Evolutionary conservation across 768 basidiomycete genomes (phyloP).

Genomic region (Amanita rubescens): DNA sequence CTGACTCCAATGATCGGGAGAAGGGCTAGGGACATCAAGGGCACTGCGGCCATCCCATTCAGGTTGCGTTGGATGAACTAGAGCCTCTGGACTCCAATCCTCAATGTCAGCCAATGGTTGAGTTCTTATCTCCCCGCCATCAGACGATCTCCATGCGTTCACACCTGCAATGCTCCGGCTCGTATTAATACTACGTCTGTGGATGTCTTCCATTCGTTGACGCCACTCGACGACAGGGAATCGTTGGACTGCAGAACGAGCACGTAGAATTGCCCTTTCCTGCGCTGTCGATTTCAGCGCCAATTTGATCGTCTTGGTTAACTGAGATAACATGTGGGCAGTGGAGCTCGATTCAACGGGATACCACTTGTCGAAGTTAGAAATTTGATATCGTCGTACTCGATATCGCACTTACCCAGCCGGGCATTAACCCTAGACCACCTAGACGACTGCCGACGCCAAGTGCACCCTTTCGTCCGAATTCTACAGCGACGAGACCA

Average conservation of each 20-base stretch:
- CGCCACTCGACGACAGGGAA: conserved; percentile 99
- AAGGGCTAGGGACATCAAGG: conserved; percentile 33
- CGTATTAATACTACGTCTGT: conserved; percentile 69
- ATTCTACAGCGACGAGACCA: conserved; percentile 93
- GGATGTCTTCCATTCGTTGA: conserved; percentile 92
- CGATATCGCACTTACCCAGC: conserved; percentile 68
- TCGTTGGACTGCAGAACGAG: conserved; percentile 88
- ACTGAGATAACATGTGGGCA: conserved; percentile 89
- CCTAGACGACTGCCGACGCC: conserved; percentile 93
- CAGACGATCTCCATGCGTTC: conserved; percentile 74
- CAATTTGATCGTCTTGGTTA: conserved; percentile 92
- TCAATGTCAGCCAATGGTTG: conserved; percentile 58
- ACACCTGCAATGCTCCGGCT: conserved; percentile 64
- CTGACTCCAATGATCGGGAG: conserved; percentile 62
- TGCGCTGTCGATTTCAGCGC: conserved; percentile 87
- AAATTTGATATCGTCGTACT: not conserved
- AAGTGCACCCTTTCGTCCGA: conserved; percentile 92
- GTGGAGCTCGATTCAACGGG: conserved; percentile 92
- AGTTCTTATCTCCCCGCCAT: conserved; percentile 44
- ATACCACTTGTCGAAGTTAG: conserved; percentile 64
- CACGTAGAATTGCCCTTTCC: conserved; percentile 88
- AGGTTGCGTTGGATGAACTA: conserved; percentile 59
- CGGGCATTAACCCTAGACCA: conserved; percentile 94
- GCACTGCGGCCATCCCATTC: conserved; percentile 69
- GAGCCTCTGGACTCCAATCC: conserved; percentile 72